Conservation (phyloP, 495 filamentous ascomycete species). For the Geopyxis carbonaria region DNA sequence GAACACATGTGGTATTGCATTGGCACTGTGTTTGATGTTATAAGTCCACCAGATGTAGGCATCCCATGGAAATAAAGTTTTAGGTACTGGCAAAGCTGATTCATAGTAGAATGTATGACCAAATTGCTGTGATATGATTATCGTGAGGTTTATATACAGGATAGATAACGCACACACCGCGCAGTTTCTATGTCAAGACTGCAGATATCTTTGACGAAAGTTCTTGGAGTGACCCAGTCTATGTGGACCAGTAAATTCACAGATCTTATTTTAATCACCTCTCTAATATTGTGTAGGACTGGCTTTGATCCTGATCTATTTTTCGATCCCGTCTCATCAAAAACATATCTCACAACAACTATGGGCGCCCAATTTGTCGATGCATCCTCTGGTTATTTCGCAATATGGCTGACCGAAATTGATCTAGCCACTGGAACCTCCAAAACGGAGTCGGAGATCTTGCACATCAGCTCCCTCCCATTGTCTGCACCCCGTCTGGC, state of each 20-base stretch:
- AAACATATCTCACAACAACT: conserved; percentile 41
- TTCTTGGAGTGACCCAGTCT: conserved; percentile 34
- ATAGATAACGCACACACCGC: conserved; percentile 22
- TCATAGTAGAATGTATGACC: too few species aligned
- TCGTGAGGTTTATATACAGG: too few species aligned
- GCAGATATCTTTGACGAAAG: conserved; percentile 32
- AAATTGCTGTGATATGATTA: too few species aligned
- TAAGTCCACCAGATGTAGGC: too few species aligned
- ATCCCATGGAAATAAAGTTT: too few species aligned
- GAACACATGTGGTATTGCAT: too few species aligned
- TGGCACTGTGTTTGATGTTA: too few species aligned
- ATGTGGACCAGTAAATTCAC: conserved; percentile 32
- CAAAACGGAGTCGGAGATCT: conserved; percentile 26
- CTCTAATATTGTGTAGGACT: conserved; percentile 4
- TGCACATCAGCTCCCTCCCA: conserved; percentile 13
- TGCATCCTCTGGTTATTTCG: conserved; percentile 22
- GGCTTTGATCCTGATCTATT: conserved; percentile 31
- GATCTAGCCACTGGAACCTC: conserved; percentile 33
- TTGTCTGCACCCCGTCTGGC: conserved; percentile 29
- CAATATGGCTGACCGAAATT: conserved; percentile 35
- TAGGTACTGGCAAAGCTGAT: too few species aligned
- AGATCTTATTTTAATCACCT: too few species aligned
- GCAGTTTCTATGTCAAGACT: conserved; percentile 34
- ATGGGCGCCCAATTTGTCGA: conserved; percentile 18
- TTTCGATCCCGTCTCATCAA: conserved; percentile 37